Percentiles rank a stretch among this genome's conserved stretches.
Evolutionary conservation across 225 moss, liverwort and hornwort genomes (phyloP).

Genomic region (Marchantia paleacea): DNA sequence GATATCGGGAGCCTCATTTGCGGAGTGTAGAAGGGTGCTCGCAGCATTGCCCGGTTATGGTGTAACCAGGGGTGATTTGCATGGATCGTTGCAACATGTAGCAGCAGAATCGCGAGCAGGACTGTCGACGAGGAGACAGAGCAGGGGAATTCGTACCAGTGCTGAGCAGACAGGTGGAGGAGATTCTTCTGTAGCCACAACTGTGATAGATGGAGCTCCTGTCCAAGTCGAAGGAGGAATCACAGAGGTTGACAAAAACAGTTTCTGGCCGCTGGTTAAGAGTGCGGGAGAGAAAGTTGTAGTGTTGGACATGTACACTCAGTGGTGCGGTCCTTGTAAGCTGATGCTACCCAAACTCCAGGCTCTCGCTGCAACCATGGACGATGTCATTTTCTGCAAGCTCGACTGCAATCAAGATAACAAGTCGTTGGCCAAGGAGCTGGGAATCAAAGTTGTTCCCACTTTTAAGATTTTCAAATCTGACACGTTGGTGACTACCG

Average conservation of each 20-base stretch:
- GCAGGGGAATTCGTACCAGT: conserved; percentile 1
- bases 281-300: conserved; percentile 67
- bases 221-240: conserved; percentile 42
- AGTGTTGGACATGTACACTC: conserved; percentile 96
- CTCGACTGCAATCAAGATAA: conserved; percentile 89
- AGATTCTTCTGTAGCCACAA: conserved; percentile 4
- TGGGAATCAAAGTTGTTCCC: conserved; percentile 74
- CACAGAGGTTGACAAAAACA: conserved; percentile 75
- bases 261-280: conserved; percentile 74
- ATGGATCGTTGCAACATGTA: background rate
- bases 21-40: background rate
- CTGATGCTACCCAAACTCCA: conserved; percentile 74
- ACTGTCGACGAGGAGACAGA: background rate
- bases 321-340: conserved; percentile 98
- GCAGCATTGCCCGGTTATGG: too few species aligned
- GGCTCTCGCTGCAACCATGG: conserved; percentile 50
- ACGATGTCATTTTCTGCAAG: conserved; percentile 80
- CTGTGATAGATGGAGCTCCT: background rate
- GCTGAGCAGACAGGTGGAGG: conserved; percentile 41
- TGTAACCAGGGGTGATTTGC: too few species aligned
- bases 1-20: background rate
- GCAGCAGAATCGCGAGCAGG: background rate
- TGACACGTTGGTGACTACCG: conserved; percentile 45
- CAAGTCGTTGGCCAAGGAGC: conserved; percentile 78
- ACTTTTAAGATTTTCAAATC: conserved; percentile 89